Base-by-base conservation (phyloP, 805 yeast species). In the Monosporozyma unispora region DNA sequence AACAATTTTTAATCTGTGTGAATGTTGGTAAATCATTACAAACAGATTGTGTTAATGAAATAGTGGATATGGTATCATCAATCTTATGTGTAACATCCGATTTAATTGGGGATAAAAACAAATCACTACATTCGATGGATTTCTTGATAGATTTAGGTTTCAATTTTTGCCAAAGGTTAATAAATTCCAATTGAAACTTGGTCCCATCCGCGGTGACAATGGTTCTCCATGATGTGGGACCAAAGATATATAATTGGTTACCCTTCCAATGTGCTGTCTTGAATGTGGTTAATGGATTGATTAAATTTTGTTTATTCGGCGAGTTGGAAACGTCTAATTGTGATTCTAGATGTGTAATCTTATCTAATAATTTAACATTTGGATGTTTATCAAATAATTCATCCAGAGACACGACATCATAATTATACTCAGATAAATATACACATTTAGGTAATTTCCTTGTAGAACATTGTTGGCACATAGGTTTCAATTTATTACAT, bases 401-500 rank as follows among this genome's bases (percentile, higher is more conserved):
- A 29, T 55, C 58, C 8, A 21, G 16, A 2, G 58, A 46, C 2
- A 55, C 46, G 18, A 62, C 40, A 14, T 56, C 55, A 47, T 48
- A 57, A 40, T 55, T 59, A 50, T 49, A 58, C 3, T 47, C 53
- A 11, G 58, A 60, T 1, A 57, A 52, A 51, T 63, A 63, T 1
- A 62, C 41, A 50, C 68, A 63, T 19, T 56, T 54, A 3, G 62
- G 59, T 27, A 62, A 50, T 6, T 57, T 52, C 52, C 73, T 72
- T 7, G 62, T 52, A 10, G 59, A 46, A 55, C 82, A 77, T 44
- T 71, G 71, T 9, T 68, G 63, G 51, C 76, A 71, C 50, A 57
- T 57, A n/a, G 75, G 72, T 50, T 67, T 68, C 37, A 64, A 63
- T 53, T 78, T 78, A 57, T 80, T 84, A 63, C 86, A 80, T 67